Base-by-base conservation (phyloP, 1,139 yeast species). In the Saccharomyces hybrid region DNA sequence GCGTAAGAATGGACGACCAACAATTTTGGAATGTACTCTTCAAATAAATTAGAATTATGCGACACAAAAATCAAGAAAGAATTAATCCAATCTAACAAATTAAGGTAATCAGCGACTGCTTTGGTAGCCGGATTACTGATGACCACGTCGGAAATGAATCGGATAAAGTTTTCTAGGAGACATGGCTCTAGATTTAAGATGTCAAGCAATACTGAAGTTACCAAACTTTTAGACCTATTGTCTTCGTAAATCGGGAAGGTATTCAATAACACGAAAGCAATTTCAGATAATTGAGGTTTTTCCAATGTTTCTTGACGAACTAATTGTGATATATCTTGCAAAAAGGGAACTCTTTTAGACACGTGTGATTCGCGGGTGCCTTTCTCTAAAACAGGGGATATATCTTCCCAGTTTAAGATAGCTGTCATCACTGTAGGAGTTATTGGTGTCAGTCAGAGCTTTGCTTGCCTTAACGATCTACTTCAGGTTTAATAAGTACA, bases 211-310 rank as follows among this genome's bases (percentile, higher is more conserved):
- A 76, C 69, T n/a, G 63, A 59, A 34, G 71, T 57, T 5, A 79
- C 77, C 51, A 71, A 69, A 48, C 66, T 64, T 55, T 83, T 73
- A 14, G 85, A 79, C 54, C 69, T 70, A 7, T 71, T 59, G 62
- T 83, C 86, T 57, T 74, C 79, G 59, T 76, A 78, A 61, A 71
- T 73, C 11, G 56, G 53, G 51, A 56, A 66, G 26, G 84, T 79
- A 52, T 71, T 70, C 56, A 80, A 70, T 52, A 78, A 64, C 14
- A 52, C 56, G n/a, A 55, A 32, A 8, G 68, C 61, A 9, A 68
- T 55, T 47, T 56, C 54, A 29, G 55, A 52, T 38, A 65, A 56
- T 59, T 64, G 68, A 14, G 59, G 55, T 13, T 57, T 50, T 49
- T 60, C 64, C 32, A 64, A 51, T 6, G 55, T 56, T 44, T 59